Evolutionary conservation across 169 alveolate species (phyloP).

Genomic region (Plasmodium malariae): DNA sequence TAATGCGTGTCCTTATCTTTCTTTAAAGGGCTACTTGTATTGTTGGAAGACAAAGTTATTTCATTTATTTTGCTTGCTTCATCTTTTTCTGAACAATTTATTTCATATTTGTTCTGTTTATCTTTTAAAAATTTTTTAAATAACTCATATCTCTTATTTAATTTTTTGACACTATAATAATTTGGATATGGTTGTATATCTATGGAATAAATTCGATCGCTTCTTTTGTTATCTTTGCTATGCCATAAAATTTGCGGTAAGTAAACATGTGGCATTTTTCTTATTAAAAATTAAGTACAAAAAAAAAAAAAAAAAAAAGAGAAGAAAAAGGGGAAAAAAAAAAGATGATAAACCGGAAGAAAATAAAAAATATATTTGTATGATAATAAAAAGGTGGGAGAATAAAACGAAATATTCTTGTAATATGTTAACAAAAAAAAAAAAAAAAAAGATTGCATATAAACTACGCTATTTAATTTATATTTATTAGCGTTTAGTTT

Average conservation of each 20-base stretch:
- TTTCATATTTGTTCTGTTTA: slow-evolving; percentile 24
- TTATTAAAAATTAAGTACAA: slow-evolving; percentile 20
- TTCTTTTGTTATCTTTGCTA: slow-evolving; percentile 91
- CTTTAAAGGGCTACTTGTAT: slow-evolving; percentile 9
- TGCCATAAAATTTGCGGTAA: slow-evolving; percentile 93
- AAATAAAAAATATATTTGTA: background rate
- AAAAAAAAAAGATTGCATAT: background rate
- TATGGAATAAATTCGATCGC: slow-evolving; percentile 92
- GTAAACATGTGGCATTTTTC: slow-evolving; percentile 88
- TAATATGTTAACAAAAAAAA: slow-evolving; percentile 14
- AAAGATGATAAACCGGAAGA: background rate
- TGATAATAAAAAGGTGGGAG: slow-evolving; percentile 9
- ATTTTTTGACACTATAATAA: slow-evolving; percentile 60
- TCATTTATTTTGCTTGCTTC: slow-evolving; percentile 11
- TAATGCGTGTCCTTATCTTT: slow-evolving; percentile 9
- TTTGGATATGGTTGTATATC: slow-evolving; percentile 90
- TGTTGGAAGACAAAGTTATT: slow-evolving; percentile 10
- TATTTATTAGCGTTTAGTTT: slow-evolving; percentile 11
- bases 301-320: background rate
- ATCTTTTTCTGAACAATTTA: background rate
- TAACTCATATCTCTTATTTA: slow-evolving; percentile 59
- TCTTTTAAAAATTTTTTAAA: slow-evolving; percentile 54
- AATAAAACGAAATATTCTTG: slow-evolving; percentile 18
- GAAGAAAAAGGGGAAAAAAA: slow-evolving; percentile 1
- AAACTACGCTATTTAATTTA: slow-evolving; percentile 12